Evolutionary conservation across 371 early-diverging fungal species (phyloP), one percentile per base, ranked within the genome.

Genomic region (Blastocladiella emersonii): DNA sequence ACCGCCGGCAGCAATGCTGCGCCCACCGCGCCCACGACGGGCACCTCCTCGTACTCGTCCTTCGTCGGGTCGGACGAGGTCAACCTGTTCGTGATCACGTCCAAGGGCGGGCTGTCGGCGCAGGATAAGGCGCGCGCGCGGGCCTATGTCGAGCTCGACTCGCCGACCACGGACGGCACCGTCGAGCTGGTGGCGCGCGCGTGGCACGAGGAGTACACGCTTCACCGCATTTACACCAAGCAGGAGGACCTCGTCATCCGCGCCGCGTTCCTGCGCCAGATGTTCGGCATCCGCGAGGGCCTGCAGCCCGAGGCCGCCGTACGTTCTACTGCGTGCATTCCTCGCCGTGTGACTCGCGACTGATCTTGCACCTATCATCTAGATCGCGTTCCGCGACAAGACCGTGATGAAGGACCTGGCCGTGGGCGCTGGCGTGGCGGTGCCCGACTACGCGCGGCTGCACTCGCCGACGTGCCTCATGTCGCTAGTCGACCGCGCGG

Each of bases 171-270:
- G 17, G 64, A 68, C 51, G 71, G 41, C 21, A 21, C 45, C 25
- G 67, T 69, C 30, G 73, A 73, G 53, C 34, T 71, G 4, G 21
- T 34, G 27, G 70, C 74, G 7, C 35, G 35, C 37, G 39, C 60
- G 23, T 56, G 69, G 39, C 68, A 69, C 59, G 37, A 64, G 19
- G 34, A 66, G 61, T 61, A 71, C 63, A 61, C 64, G 10, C 65
- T 76, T 41, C 67, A 73, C 41, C 15, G 8, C 5, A 65, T 76
- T 19, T 76, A 76, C 64, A 73, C 74, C 21, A 67, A 67, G 55
- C 72, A 73, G 45, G 76, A 76, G 49, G 76, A 76, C 41, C 56
- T 76, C 17, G 64, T 76, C 27, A 56, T 73, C 7, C 70, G 76
- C 1, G 74, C 72, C 0, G 57, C 76, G 15, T 62, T 66, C 45